Evolutionary conservation across 1,284 basidiomycete species (phyloP).

Genomic region (Apiotrichum montevideense): DNA sequence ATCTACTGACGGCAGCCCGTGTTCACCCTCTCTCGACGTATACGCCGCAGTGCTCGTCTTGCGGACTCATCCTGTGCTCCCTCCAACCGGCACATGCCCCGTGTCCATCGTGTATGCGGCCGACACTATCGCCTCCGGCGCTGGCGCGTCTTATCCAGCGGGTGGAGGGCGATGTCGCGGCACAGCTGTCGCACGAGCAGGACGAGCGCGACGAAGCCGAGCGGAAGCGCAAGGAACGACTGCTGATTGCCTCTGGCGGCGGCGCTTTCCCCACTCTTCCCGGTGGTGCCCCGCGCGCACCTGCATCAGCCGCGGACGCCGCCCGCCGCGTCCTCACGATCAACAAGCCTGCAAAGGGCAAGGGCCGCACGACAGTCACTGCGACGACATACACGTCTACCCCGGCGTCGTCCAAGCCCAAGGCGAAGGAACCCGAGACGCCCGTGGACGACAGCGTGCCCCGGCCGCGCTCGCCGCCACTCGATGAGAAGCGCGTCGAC

Average conservation of each 20-base stretch:
- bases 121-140: constrained; percentile 26
- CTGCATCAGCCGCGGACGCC: constrained; percentile 1
- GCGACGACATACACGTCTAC: constrained; percentile 24
- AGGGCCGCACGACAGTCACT: constrained; percentile 29
- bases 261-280: constrained; percentile 42
- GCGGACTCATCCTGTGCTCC: constrained; percentile 44
- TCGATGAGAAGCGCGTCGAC: constrained; percentile 22
- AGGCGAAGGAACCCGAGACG: neutral
- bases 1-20: constrained; percentile 32
- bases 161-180: constrained; percentile 34
- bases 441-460: constrained; percentile 18
- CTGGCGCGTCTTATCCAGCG: constrained; percentile 37
- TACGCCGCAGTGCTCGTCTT: constrained; percentile 44
- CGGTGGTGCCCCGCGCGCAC: neutral
- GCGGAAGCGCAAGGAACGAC: constrained; percentile 22
- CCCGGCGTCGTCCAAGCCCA: neutral
- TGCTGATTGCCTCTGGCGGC: constrained; percentile 38
- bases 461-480: constrained; percentile 28
- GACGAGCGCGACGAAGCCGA: constrained; percentile 28
- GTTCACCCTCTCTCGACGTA: constrained; percentile 43
- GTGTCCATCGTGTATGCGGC: constrained; percentile 45
- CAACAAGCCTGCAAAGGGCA: constrained; percentile 14
- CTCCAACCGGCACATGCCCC: constrained; percentile 42
- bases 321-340: constrained; percentile 20
- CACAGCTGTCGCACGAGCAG: constrained; percentile 33